These are phyloP conservation scores for Aspergillus chevalieri DNA, from an alignment of 2,329 filamentous ascomycete species.

Conservation along the genomic window DNA sequence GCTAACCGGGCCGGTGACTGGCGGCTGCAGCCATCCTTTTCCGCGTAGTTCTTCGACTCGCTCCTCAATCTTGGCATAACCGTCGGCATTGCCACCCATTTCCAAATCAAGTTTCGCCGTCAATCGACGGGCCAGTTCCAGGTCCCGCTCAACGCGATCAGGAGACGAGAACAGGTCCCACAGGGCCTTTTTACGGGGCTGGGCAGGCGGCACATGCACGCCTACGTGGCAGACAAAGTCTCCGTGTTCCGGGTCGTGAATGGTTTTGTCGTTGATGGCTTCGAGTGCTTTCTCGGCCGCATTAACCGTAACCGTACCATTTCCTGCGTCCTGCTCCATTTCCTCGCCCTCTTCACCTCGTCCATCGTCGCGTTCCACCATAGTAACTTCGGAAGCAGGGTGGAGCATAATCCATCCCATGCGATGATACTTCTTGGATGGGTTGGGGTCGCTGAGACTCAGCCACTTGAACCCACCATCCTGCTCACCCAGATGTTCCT, in stretches of 20 bases:
- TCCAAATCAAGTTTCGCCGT: constrained; percentile 80
- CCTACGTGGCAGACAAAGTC: constrained; percentile 98
- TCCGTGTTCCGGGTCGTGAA: constrained; percentile 85
- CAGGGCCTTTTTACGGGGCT: constrained; percentile 86
- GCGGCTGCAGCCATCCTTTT: constrained; percentile 69
- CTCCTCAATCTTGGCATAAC: constrained; percentile 73
- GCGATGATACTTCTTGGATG: constrained; percentile 90
- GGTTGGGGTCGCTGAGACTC: constrained; percentile 92
- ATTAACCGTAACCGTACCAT: constrained; percentile 26
- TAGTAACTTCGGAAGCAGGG: constrained; percentile 62
- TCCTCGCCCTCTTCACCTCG: constrained; percentile 62
- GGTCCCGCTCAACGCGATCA: constrained; percentile 85
- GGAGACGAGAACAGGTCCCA: constrained; percentile 96
- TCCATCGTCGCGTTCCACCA: constrained; percentile 65
- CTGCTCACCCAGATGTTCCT: constrained; percentile 84
- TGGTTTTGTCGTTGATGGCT: constrained; percentile 95
- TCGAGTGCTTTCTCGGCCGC: constrained; percentile 83
- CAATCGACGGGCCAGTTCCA: constrained; percentile 74
- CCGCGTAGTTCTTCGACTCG: constrained; percentile 74
- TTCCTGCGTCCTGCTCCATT: constrained; percentile 34
- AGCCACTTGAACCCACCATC: constrained; percentile 93
- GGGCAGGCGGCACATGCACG: constrained; percentile 80
- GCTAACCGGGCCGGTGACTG: constrained; percentile 36
- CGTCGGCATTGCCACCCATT: constrained; percentile 70
- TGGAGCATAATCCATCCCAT: constrained; percentile 99